A percentile compares a stretch with the other conserved stretches of the same genome.
These are phyloP conservation scores for Ascomycota sp. DNA, from an alignment of 2,329 filamentous ascomycete species.

Conservation along the genomic window DNA sequence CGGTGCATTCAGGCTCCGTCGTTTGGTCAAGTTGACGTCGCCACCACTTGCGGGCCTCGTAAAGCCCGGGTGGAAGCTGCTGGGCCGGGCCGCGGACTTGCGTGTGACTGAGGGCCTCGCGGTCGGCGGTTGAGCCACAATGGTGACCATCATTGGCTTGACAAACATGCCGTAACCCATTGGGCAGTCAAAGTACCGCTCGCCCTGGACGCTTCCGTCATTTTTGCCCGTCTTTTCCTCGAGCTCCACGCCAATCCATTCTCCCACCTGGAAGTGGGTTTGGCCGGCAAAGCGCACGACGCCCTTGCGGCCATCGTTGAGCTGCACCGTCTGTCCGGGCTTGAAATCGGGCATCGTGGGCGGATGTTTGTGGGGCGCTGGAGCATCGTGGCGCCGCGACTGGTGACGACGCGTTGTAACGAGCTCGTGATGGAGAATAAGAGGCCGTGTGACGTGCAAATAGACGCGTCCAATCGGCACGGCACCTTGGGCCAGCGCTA, in stretches of 20 bases:
- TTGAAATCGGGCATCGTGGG: constrained; percentile 34
- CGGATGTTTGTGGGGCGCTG: constrained; percentile 5
- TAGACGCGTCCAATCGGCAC: constrained; percentile 1
- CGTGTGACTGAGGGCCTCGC: constrained; percentile 9
- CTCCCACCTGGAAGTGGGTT: constrained; percentile 60
- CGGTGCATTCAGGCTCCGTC: constrained; percentile 49
- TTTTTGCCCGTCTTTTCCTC: constrained; percentile 74
- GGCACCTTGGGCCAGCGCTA: too few relatives aligned
- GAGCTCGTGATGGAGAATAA: neutral
- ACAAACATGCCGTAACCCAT: constrained; percentile 71
- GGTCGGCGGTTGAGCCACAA: constrained; percentile 28
- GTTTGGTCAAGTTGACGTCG: constrained; percentile 35
- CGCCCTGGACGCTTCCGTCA: constrained; percentile 73
- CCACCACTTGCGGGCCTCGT: constrained; percentile 17
- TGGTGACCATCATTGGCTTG: constrained; percentile 45
- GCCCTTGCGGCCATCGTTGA: constrained; percentile 58
- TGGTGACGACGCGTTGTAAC: too few relatives aligned
- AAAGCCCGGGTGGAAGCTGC: constrained; percentile 23
- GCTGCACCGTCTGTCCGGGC: constrained; percentile 55
- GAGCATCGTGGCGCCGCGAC: constrained; percentile 12
- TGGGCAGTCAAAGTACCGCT: constrained; percentile 72
- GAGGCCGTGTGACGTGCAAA: neutral
- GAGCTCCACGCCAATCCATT: constrained; percentile 82
- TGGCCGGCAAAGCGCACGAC: constrained; percentile 64
- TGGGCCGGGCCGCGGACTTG: constrained; percentile 18